Evolutionary conservation across 1,284 basidiomycete species (phyloP), one percentile per base, ranked within the genome.

Genomic region (Veloboletus limbatus): DNA sequence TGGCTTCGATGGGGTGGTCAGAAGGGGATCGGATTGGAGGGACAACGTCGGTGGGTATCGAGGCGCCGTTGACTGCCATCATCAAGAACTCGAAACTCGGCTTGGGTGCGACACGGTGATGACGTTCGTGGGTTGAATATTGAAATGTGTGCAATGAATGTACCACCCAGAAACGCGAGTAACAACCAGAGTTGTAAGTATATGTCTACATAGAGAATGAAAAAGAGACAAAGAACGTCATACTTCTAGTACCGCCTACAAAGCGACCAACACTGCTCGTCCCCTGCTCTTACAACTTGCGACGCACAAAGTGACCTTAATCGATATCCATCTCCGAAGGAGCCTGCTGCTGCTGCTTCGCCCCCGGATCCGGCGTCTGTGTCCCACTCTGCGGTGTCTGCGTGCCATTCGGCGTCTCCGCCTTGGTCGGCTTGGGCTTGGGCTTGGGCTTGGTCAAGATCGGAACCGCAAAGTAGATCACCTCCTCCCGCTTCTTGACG

Each of bases 361-460:
- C 55, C 20, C 62, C 65, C 9, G 73, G 69, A 47, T 83, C 76
- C 1, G 79, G 77, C 11, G 82, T 81, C 70, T 85, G 75, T 40
- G 65, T 57, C 27, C 63, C 75, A 56, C 71, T 76, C 71, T 82
- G 80, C 21, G 83, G 84, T 9, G 85, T 83, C 69, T 83, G 77
- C n/a, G 69, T 69, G 20, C 65, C 70, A 9, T 63, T 66, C 13
- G 69, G 72, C 3, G 74, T 67, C 31, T 75, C 74, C 54, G 82
- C 81, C 62, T 77, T 79, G 66, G 73, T 61, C 11, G 77, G 78
- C 77, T 85, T 92, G 49, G 92, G 92, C 81, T 85, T 92, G 49
- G 92, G 92, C 81, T 93, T 95, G 46, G 88, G 88, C 75, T 77
- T 85, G 57, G 85, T 88, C 66, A 94, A 74, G 68, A 93, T 92